Base-by-base conservation (phyloP, 2,329 filamentous ascomycete genomes). In the Apiospora malaysiana region DNA sequence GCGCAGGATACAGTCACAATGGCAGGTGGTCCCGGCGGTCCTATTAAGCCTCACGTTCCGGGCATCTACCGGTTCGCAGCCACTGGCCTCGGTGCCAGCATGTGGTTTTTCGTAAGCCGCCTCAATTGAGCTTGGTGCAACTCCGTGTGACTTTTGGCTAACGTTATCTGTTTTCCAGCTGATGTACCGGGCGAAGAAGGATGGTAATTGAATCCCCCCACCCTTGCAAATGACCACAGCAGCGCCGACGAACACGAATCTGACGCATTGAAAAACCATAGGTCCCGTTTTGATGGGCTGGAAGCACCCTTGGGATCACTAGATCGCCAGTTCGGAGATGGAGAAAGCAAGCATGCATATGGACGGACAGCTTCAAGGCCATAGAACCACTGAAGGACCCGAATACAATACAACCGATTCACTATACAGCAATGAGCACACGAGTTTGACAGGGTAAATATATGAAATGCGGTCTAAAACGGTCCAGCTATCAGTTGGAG, bases 221-320 rank as follows among this genome's bases (percentile, higher is more conserved):
- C 49, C 21, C 37, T 45, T 67, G 66, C 43, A 59, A 18, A 49
- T 25, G 21, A 49, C 45, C 9, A 47, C 21, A 47, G n/a, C 46
- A n/a, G 25, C 46, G n/a, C 46, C 18, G 12, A 25, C 8, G n/a
- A 49, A 49, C n/a, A 25, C 46, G 18, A 49, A 23, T 23, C 46
- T 49, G 46, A 49, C 46, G 56, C 45, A 47, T 47, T 47, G 45
- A 47, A 66, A 68, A 66, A 68, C 71, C 75, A 75, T 74, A 91
- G 89, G 89, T 70, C 88, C 95, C 32, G 95, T 91, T 70, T 85
- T 98, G 74, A 82, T 99, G 78, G 96, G 96, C 81, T 94, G 91
- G 92, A 98, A 94, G 86, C 96, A 98, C 83, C 96, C 94, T 75
- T 98, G 94, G 94, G 95, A 98, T 77, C 94, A 97, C 85, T 97